These are phyloP conservation scores for Cyclotella atomus DNA, from an alignment of 108 stramenopile genomes.

Conservation along the genomic window DNA sequence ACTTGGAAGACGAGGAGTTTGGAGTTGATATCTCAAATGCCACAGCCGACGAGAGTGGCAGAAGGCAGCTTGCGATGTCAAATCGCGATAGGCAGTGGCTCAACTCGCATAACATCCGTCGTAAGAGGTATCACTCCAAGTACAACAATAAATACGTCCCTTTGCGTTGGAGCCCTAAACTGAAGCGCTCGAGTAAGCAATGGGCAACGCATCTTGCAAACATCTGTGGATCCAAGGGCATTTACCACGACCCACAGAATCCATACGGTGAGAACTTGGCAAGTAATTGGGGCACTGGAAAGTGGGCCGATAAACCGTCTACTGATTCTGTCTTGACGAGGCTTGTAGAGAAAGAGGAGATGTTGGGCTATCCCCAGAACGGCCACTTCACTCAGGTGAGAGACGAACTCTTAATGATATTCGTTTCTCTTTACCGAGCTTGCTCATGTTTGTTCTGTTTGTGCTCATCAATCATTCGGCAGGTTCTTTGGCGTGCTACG, in stretches of 20 bases:
- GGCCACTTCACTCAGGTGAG: constrained; percentile 7
- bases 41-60: too few species aligned
- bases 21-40: too few species aligned
- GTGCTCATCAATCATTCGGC: too few species aligned
- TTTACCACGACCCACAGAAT: constrained; percentile 10
- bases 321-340: neutral
- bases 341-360: constrained; percentile 5
- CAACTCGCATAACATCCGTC: constrained; percentile 6
- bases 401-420: too few species aligned
- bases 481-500: constrained; percentile 3
- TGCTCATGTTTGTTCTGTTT: too few species aligned
- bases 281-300: constrained; percentile 4
- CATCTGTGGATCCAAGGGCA: neutral
- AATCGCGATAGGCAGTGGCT: constrained; percentile 15
- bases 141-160: constrained; percentile 13
- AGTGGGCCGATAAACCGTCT: neutral
- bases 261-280: constrained; percentile 7
- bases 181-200: neutral
- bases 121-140: constrained; percentile 12
- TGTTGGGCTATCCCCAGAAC: constrained; percentile 3
- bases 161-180: constrained; percentile 4
- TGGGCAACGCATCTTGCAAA: constrained; percentile 14
- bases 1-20: neutral
- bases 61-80: neutral
- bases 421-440: too few species aligned